Conservation (phyloP, 2,329 filamentous ascomycete genomes). For the Sphaerulina musiva region DNA sequence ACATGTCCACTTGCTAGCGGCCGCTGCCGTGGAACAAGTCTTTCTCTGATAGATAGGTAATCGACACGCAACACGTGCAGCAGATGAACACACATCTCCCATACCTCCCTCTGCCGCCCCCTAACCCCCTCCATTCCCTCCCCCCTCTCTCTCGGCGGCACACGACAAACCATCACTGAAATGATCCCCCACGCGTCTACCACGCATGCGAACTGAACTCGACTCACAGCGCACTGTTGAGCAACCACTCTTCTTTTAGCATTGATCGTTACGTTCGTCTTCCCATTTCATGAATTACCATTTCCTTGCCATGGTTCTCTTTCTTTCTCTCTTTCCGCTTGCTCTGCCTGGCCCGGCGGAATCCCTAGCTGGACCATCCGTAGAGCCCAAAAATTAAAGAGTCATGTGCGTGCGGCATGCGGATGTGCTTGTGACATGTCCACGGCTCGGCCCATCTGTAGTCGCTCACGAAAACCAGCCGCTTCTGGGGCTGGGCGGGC, state of each 20-base stretch:
- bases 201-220: background rate
- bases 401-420: too few relatives aligned
- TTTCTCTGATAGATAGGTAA: background rate
- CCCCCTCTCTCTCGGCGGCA: background rate
- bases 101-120: too few relatives aligned
- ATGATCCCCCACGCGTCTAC: background rate
- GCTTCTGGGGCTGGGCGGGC: conserved; percentile 9
- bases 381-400: conserved; percentile 3
- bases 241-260: conserved; percentile 1
- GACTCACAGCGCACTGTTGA: conserved; percentile 3
- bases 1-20: conserved; percentile 6
- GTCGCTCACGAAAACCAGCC: conserved; percentile 8
- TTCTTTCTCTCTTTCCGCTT: background rate
- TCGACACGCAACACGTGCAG: too few relatives aligned
- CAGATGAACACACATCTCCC: too few relatives aligned
- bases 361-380: background rate
- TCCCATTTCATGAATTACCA: conserved; percentile 5
- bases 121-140: too few relatives aligned
- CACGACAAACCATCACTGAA: background rate
- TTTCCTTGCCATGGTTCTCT: background rate
- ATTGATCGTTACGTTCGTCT: conserved; percentile 15
- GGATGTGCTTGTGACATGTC: too few relatives aligned
- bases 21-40: conserved; percentile 11
- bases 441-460: background rate
- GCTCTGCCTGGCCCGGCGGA: background rate